A percentile compares a stretch with the other conserved stretches of the same genome.
These are phyloP conservation scores for Wickerhamiella dianesei DNA, from an alignment of 805 yeast species.

Conservation along the genomic window DNA sequence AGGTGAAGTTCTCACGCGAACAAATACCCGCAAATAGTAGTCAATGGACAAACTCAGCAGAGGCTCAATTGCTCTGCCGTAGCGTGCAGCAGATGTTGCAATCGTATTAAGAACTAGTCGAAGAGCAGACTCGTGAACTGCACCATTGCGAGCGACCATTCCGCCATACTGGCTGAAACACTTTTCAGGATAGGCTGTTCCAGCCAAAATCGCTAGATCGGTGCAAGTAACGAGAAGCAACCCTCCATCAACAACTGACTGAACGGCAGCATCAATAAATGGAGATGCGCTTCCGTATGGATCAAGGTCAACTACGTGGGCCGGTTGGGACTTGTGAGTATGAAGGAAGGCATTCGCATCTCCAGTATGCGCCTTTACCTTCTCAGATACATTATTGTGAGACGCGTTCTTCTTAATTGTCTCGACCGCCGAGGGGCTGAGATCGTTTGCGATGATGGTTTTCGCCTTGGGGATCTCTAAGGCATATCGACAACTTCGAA, in stretches of 20 bases:
- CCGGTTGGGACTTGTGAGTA: slow-evolving; percentile 28
- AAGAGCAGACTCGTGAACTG: slow-evolving; percentile 86
- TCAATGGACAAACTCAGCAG: slow-evolving; percentile 75
- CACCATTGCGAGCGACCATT: slow-evolving; percentile 67
- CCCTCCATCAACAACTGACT: slow-evolving; percentile 73
- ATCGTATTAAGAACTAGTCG: slow-evolving; percentile 68
- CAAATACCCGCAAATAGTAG: slow-evolving; percentile 78
- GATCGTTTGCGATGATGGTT: slow-evolving; percentile 76
- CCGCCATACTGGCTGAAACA: slow-evolving; percentile 95
- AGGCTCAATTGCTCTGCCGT: slow-evolving; percentile 80
- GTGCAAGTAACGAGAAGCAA: slow-evolving; percentile 85
- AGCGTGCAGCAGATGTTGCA: slow-evolving; percentile 75
- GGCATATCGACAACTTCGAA: slow-evolving; percentile 86
- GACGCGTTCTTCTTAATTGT: slow-evolving; percentile 60
- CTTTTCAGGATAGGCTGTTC: slow-evolving; percentile 92
- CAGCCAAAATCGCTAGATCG: slow-evolving; percentile 90
- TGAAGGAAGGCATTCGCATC: slow-evolving; percentile 87
- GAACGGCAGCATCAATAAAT: slow-evolving; percentile 83
- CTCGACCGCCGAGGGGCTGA: slow-evolving; percentile 71
- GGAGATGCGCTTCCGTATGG: slow-evolving; percentile 98
- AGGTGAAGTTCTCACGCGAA: slow-evolving; percentile 67
- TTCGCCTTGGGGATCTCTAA: slow-evolving; percentile 72
- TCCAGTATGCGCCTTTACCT: slow-evolving; percentile 58
- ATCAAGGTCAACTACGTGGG: slow-evolving; percentile 84
- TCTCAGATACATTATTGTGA: slow-evolving; percentile 44